Evolutionary conservation across 2,329 filamentous ascomycete genomes (phyloP).

Genomic region (Lojkania enalia): DNA sequence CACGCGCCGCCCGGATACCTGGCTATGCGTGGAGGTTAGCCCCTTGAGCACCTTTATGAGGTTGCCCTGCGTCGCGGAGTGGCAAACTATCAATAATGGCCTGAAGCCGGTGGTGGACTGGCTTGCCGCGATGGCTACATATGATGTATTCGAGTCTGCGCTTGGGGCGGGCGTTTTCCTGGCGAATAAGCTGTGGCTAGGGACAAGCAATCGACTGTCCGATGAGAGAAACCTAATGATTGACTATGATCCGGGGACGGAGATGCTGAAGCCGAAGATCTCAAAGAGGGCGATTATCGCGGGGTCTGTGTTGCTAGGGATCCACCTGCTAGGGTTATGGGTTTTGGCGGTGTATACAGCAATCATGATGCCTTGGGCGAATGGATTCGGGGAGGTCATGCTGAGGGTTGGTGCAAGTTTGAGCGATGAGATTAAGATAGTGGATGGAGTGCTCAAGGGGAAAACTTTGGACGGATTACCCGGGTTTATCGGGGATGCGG

Average conservation of each 20-base stretch:
- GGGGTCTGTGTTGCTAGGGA: conserved; percentile 10
- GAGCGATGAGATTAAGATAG: conserved; percentile 4
- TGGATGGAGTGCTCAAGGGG: conserved; percentile 4
- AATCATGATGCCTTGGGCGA: conserved; percentile 7
- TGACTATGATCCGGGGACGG: conserved; percentile 5
- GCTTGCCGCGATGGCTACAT: not conserved
- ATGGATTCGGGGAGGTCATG: conserved; percentile 12
- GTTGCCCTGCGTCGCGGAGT: not conserved
- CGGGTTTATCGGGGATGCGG: conserved; percentile 16
- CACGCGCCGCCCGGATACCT: not conserved
- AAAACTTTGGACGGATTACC: conserved; percentile 3
- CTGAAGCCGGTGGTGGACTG: not conserved
- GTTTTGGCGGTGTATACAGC: conserved; percentile 6
- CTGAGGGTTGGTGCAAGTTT: conserved; percentile 12
- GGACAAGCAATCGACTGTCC: not conserved
- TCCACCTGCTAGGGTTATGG: conserved; percentile 13
- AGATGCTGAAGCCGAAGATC: conserved; percentile 10
- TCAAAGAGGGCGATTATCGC: conserved; percentile 5
- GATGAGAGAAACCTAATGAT: not conserved
- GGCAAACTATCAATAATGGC: not conserved
- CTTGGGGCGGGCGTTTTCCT: conserved; percentile 4
- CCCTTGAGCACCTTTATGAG: not conserved
- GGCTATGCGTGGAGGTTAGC: not conserved
- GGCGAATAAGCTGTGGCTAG: conserved; percentile 12
- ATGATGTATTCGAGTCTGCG: not conserved